These are phyloP conservation scores for Pseudogymnoascus sp. DNA, from an alignment of 2,329 filamentous ascomycete genomes.

Conservation along the genomic window DNA sequence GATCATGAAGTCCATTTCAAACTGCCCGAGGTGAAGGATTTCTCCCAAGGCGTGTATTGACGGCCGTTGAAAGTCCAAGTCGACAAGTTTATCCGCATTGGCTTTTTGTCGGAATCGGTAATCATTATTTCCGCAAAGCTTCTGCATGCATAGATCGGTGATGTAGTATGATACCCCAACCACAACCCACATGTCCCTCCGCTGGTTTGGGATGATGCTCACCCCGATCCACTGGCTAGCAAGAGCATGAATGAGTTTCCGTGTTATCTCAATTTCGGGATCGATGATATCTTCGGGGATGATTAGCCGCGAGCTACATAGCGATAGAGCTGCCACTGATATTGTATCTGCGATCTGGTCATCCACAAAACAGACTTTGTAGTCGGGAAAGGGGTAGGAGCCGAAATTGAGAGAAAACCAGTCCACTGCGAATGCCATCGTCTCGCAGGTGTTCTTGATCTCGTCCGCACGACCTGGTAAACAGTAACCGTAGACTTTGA, in stretches of 20 bases:
- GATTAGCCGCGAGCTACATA: slow-evolving; percentile 79
- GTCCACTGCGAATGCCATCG: slow-evolving; percentile 81
- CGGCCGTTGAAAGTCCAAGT: slow-evolving; percentile 72
- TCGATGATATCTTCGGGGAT: slow-evolving; percentile 82
- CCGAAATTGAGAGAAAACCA: slow-evolving; percentile 83
- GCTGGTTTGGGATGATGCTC: slow-evolving; percentile 76
- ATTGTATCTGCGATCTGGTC: slow-evolving; percentile 70
- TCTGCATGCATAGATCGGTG: slow-evolving; percentile 85
- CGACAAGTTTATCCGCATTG: slow-evolving; percentile 71
- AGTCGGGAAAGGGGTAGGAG: slow-evolving; percentile 83
- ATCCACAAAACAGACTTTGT: slow-evolving; percentile 90
- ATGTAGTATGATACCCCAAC: slow-evolving; percentile 90
- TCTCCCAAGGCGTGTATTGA: slow-evolving; percentile 74
- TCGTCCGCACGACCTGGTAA: slow-evolving; percentile 74
- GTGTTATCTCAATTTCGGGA: slow-evolving; percentile 70
- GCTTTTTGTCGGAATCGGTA: slow-evolving; percentile 85
- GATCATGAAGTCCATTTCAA: slow-evolving; percentile 83
- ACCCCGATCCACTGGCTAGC: slow-evolving; percentile 93
- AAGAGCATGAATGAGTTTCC: slow-evolving; percentile 72
- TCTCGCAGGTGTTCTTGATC: slow-evolving; percentile 77
- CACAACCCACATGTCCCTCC: slow-evolving; percentile 78
- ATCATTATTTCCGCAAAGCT: slow-evolving; percentile 88
- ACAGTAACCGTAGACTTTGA: slow-evolving; percentile 87
- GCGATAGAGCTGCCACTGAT: slow-evolving; percentile 71
- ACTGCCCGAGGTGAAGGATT: slow-evolving; percentile 68